Evolutionary conservation across 805 yeast genomes (phyloP).

Genomic region (Wickerhamomyces hampshirensis): DNA sequence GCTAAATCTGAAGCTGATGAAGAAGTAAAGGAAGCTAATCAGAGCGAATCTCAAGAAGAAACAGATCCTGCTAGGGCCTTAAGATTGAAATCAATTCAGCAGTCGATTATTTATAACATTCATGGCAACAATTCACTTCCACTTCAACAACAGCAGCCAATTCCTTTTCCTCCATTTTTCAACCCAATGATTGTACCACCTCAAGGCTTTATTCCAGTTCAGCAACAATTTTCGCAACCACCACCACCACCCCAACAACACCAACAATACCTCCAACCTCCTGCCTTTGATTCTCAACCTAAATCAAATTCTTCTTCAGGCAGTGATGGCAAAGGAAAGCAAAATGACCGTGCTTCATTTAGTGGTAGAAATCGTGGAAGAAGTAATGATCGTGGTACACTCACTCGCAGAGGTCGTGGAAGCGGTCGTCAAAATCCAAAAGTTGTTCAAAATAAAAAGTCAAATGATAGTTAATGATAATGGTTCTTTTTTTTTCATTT

Average conservation of each 20-base stretch:
- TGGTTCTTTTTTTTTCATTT: not conserved
- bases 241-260: conserved; percentile 14
- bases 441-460: conserved; percentile 5
- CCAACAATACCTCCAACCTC: conserved; percentile 3
- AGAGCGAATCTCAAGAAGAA: conserved; percentile 3
- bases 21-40: conserved; percentile 11
- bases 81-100: conserved; percentile 19
- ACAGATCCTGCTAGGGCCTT: conserved; percentile 26
- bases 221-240: conserved; percentile 17
- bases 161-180: conserved; percentile 5
- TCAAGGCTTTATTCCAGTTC: conserved; percentile 17
- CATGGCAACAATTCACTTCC: conserved; percentile 13
- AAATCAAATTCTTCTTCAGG: not conserved
- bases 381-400: conserved; percentile 11
- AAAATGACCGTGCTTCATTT: no score
- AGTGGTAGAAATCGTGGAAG: no score
- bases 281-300: no score
- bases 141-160: conserved; percentile 11
- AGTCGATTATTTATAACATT: conserved; percentile 22
- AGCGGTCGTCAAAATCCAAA: conserved; percentile 13
- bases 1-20: conserved; percentile 14
- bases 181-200: conserved; percentile 14
- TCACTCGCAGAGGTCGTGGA: conserved; percentile 21
- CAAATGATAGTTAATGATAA: not conserved
- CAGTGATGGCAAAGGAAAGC: not conserved